Percentiles rank a stretch among this genome's conserved stretches.
phyloP scores from a whole-genome alignment of 2,329 filamentous ascomycete species.

The Fusarium tricinctum region DNA sequence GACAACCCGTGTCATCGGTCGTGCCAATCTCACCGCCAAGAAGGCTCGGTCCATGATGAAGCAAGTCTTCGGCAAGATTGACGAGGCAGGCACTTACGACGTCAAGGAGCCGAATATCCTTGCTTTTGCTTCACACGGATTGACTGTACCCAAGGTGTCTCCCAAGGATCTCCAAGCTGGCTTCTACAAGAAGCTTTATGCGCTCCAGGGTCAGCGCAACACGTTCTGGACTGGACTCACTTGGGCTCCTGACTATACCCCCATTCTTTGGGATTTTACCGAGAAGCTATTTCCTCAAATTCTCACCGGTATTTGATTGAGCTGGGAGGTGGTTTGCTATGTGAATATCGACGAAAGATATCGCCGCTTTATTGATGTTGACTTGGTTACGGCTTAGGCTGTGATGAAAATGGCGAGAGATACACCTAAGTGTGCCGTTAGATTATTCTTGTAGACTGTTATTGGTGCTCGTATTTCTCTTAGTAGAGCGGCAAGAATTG shows the following conservation, averaged over 20 bases:
- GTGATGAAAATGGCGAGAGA: too few relatives aligned
- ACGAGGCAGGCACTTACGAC: constrained; percentile 22
- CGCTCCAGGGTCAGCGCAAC: constrained; percentile 53
- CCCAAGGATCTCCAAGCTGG: constrained; percentile 49
- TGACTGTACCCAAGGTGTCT: constrained; percentile 45
- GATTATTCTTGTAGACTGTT: too few relatives aligned
- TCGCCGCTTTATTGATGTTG: too few relatives aligned
- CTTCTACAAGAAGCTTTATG: constrained; percentile 54
- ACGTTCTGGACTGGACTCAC: constrained; percentile 56
- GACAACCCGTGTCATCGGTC: constrained; percentile 29
- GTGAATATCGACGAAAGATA: too few relatives aligned
- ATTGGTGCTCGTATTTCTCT: too few relatives aligned
- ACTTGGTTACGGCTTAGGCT: too few relatives aligned
- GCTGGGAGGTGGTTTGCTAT: too few relatives aligned
- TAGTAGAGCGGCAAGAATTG: too few relatives aligned
- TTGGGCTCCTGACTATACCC: constrained; percentile 45
- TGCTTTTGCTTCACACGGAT: constrained; percentile 40
- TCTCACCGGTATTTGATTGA: background rate
- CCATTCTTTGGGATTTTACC: constrained; percentile 46
- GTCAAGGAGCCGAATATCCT: constrained; percentile 20
- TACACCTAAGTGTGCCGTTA: too few relatives aligned
- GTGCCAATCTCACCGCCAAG: background rate
- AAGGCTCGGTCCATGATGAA: constrained; percentile 16
- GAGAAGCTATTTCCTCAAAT: constrained; percentile 35
- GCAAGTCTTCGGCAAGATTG: constrained; percentile 5